Conservation (phyloP, 129 eudicot genomes). For the Flaveria ramosissima region DNA sequence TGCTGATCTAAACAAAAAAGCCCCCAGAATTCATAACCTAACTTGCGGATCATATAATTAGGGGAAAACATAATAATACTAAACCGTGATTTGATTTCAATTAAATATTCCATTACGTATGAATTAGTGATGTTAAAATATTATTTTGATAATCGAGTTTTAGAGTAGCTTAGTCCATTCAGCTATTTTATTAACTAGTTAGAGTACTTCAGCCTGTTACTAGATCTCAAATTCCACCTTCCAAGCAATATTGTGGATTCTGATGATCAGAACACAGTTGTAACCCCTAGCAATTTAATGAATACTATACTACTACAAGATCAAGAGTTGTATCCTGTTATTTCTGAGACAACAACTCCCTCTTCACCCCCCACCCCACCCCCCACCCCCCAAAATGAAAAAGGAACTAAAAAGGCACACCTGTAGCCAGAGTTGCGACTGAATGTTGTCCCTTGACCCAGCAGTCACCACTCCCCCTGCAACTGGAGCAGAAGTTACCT, state of each 20-base stretch:
- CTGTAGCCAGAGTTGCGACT: constrained; percentile 84
- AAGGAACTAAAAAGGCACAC: constrained; percentile 27
- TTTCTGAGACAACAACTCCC: neutral
- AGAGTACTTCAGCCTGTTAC: no score
- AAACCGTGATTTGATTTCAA: neutral
- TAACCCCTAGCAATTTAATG: neutral
- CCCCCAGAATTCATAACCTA: constrained; percentile 2
- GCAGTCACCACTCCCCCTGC: constrained; percentile 62
- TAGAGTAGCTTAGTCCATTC: neutral
- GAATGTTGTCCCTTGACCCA: constrained; percentile 71
- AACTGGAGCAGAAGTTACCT: constrained; percentile 56
- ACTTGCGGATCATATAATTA: neutral
- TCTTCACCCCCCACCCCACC: neutral
- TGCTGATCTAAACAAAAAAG: neutral
- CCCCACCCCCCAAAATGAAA: neutral
- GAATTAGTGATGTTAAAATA: neutral
- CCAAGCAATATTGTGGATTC: neutral
- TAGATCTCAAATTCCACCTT: neutral
- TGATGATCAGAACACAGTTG: neutral
- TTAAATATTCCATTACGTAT: neutral
- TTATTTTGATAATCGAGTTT: neutral
- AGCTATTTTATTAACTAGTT: neutral
- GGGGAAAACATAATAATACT: neutral
- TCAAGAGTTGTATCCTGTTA: neutral
- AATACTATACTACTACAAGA: neutral